Percentiles rank a stretch among this genome's conserved stretches.
Conservation (phyloP, 805 yeast genomes). For the Dipodascopsis uninucleata region DNA sequence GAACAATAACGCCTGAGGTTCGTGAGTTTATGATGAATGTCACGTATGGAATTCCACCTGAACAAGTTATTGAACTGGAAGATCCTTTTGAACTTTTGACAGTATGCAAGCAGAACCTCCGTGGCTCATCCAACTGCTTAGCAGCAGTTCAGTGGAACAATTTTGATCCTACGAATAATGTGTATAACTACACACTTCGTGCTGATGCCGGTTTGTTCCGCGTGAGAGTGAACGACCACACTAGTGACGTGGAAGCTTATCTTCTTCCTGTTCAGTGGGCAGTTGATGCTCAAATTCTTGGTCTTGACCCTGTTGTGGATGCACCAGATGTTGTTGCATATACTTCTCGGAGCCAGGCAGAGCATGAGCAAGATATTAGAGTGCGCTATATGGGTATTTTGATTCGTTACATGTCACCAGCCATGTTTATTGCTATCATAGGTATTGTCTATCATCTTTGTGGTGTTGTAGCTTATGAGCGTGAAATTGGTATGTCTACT, state of each 20-base stretch:
- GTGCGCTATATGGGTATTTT: slow-evolving; percentile 32
- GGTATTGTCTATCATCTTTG: slow-evolving; percentile 39
- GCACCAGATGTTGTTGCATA: slow-evolving; percentile 35
- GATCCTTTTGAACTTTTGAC: slow-evolving; percentile 30
- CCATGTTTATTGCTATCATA: slow-evolving; percentile 37
- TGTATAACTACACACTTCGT: slow-evolving; percentile 38
- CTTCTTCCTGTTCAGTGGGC: slow-evolving; percentile 37
- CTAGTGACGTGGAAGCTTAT: slow-evolving; percentile 34
- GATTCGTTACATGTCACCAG: slow-evolving; percentile 36
- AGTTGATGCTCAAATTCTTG: slow-evolving; percentile 28
- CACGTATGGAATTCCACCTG: slow-evolving; percentile 33
- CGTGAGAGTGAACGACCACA: slow-evolving; percentile 31
- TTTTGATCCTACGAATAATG: slow-evolving; percentile 29
- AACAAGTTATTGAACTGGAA: slow-evolving; percentile 30
- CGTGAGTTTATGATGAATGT: slow-evolving; percentile 33
- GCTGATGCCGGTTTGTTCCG: slow-evolving; percentile 35
- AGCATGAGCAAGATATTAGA: slow-evolving; percentile 31
- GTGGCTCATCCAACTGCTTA: slow-evolving; percentile 36
- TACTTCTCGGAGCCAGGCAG: slow-evolving; percentile 32
- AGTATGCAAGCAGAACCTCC: slow-evolving; percentile 34
- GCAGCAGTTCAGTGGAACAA: slow-evolving; percentile 38
- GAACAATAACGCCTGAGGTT: slow-evolving; percentile 32
- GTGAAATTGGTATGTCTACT: slow-evolving; percentile 35
- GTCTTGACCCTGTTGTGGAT: slow-evolving; percentile 31
- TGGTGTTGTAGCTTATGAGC: slow-evolving; percentile 36